A percentile compares a stretch with the other conserved stretches of the same genome.
These are phyloP conservation scores for Tetracladium setigerum DNA, from an alignment of 495 filamentous ascomycete genomes.

Conservation along the genomic window DNA sequence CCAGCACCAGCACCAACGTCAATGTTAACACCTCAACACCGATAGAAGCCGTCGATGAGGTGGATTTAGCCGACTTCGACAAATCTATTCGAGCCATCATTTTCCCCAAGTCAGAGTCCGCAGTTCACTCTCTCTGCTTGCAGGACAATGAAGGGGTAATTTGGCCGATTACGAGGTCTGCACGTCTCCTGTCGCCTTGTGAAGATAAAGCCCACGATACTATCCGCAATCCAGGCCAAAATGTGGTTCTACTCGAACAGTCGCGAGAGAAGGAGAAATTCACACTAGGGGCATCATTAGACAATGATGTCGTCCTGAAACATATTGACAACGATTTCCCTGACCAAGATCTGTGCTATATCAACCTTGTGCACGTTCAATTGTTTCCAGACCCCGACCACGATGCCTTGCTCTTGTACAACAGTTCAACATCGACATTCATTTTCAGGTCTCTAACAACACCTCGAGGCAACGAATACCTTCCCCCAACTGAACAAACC, in stretches of 20 bases:
- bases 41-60: conserved; percentile 5
- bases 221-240: background rate
- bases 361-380: background rate
- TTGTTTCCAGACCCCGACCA: background rate
- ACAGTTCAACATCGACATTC: background rate
- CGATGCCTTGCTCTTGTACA: background rate
- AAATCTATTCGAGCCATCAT: background rate
- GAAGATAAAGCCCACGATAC: too few species aligned
- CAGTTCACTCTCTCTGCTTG: background rate
- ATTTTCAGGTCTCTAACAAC: background rate
- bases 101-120: background rate
- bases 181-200: background rate
- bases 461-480: background rate
- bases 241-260: background rate
- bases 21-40: conserved; percentile 4
- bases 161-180: background rate
- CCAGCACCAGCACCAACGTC: conserved; percentile 2
- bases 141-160: background rate
- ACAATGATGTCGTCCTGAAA: background rate
- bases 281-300: background rate
- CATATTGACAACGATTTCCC: background rate
- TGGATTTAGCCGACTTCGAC: background rate
- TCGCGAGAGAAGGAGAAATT: background rate
- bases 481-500: background rate
- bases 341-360: background rate